Conservation (phyloP, 805 yeast genomes). For the Metschnikowia shivogae region DNA sequence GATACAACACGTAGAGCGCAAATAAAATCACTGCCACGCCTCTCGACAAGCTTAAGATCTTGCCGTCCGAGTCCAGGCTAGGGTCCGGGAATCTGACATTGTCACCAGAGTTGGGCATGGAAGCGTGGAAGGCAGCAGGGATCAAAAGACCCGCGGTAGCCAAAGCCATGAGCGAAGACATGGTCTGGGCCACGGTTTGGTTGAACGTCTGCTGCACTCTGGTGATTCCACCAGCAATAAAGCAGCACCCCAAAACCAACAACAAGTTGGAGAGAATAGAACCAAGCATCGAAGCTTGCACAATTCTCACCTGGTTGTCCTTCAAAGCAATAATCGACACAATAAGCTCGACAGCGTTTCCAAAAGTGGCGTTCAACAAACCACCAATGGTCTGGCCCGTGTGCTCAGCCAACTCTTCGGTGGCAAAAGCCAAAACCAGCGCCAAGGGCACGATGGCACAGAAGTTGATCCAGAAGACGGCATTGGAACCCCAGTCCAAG, state of each 20-base stretch:
- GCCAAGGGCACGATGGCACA: constrained; percentile 91
- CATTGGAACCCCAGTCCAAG: constrained; percentile 49
- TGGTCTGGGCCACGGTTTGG: constrained; percentile 96
- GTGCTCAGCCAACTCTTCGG: constrained; percentile 84
- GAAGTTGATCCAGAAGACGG: constrained; percentile 71
- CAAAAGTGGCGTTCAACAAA: constrained; percentile 91
- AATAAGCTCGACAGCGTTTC: constrained; percentile 95
- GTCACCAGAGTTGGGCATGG: constrained; percentile 48
- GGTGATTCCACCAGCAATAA: constrained; percentile 86
- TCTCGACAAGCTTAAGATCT: constrained; percentile 73
- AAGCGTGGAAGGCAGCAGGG: constrained; percentile 94
- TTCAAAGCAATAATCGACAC: constrained; percentile 86
- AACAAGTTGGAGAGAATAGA: constrained; percentile 84
- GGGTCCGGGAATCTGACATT: constrained; percentile 40
- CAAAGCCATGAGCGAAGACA: constrained; percentile 89
- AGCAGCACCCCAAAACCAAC: constrained; percentile 92
- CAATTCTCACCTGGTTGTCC: constrained; percentile 86
- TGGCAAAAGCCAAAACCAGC: constrained; percentile 82
- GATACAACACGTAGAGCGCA: constrained; percentile 69
- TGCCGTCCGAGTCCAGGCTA: constrained; percentile 31
- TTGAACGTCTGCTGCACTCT: constrained; percentile 84
- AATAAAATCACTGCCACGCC: constrained; percentile 80
- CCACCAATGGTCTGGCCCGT: constrained; percentile 95
- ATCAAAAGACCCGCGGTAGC: constrained; percentile 84
- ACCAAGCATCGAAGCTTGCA: constrained; percentile 97